Conservation (phyloP, 768 basidiomycete genomes). For the Tylopilus vinaceipallidus region DNA sequence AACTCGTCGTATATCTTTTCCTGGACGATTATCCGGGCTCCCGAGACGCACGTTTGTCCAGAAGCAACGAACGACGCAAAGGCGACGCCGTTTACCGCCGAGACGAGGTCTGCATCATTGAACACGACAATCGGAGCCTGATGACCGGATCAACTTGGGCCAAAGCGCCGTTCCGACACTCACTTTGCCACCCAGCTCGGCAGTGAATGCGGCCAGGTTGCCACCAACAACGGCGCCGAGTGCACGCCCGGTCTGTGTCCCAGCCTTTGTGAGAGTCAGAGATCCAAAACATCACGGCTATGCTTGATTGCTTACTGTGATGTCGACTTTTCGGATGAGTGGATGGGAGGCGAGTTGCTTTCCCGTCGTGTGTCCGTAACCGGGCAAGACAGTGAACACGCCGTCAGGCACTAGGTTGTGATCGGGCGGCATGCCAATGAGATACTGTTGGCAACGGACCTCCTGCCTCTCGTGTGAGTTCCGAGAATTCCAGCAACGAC, state of each 20-base stretch:
- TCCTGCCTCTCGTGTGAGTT: conserved; percentile 63
- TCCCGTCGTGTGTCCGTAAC: conserved; percentile 64
- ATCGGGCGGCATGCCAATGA: background rate
- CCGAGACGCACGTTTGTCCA: conserved; percentile 90
- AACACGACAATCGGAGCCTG: conserved; percentile 83
- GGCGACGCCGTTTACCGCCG: conserved; percentile 80
- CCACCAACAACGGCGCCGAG: conserved; percentile 71
- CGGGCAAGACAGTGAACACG: conserved; percentile 72
- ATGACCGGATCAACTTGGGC: conserved; percentile 3
- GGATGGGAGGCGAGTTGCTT: conserved; percentile 63
- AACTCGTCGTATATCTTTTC: conserved; percentile 67
- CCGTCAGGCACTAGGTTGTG: conserved; percentile 62
- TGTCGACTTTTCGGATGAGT: conserved; percentile 74
- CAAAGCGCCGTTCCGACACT: background rate
- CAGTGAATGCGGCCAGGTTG: conserved; percentile 75
- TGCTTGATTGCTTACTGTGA: conserved; percentile 55
- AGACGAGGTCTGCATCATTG: conserved; percentile 67
- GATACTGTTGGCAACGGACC: conserved; percentile 38
- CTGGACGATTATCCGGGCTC: conserved; percentile 79
- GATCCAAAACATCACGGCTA: background rate
- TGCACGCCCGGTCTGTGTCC: conserved; percentile 72
- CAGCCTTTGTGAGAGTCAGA: conserved; percentile 48
- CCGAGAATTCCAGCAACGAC: conserved; percentile 73
- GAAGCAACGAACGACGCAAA: conserved; percentile 86
- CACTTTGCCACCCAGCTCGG: conserved; percentile 86